phyloP scores from a whole-genome alignment of 495 filamentous ascomycete species.

The Podospora fimiseda region DNA sequence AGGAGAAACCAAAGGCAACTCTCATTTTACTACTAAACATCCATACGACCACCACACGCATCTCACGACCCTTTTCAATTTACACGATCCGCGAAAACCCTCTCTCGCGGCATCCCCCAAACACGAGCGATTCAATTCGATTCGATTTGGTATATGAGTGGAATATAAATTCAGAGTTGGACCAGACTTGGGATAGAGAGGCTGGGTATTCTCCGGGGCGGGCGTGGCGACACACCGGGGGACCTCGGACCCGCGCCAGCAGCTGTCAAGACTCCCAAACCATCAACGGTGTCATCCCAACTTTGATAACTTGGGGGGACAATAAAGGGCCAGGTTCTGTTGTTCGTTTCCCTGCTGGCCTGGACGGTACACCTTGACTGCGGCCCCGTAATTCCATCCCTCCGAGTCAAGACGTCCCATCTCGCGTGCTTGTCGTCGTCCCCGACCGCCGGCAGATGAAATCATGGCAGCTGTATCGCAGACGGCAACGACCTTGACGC shows the following conservation, averaged over 20 bases:
- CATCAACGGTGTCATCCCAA: neutral
- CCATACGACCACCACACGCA: neutral
- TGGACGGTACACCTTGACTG: neutral
- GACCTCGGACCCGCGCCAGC: slow-evolving; percentile 6
- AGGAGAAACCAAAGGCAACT: neutral
- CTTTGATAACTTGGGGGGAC: no score
- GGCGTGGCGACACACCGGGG: slow-evolving; percentile 1
- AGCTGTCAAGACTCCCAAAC: slow-evolving; percentile 1
- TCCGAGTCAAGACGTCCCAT: neutral
- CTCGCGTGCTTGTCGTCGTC: neutral
- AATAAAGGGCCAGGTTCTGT: neutral
- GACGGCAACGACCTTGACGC: slow-evolving; percentile 42
- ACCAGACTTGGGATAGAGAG: slow-evolving; percentile 13
- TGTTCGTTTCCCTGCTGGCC: neutral
- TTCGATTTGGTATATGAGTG: slow-evolving; percentile 1
- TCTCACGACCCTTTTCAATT: no score
- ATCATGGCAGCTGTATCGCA: slow-evolving; percentile 52
- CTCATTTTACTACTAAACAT: slow-evolving; percentile 8
- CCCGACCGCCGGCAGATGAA: slow-evolving; percentile 16
- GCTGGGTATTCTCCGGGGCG: slow-evolving; percentile 13
- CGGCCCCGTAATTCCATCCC: slow-evolving; percentile 7
- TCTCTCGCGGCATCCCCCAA: neutral
- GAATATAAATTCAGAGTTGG: neutral
- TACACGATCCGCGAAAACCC: neutral
- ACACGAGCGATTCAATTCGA: neutral